Percentiles rank a stretch among this genome's conserved stretches.
Evolutionary conservation across 1,284 basidiomycete genomes (phyloP).

Genomic region (Tilletia caries): DNA sequence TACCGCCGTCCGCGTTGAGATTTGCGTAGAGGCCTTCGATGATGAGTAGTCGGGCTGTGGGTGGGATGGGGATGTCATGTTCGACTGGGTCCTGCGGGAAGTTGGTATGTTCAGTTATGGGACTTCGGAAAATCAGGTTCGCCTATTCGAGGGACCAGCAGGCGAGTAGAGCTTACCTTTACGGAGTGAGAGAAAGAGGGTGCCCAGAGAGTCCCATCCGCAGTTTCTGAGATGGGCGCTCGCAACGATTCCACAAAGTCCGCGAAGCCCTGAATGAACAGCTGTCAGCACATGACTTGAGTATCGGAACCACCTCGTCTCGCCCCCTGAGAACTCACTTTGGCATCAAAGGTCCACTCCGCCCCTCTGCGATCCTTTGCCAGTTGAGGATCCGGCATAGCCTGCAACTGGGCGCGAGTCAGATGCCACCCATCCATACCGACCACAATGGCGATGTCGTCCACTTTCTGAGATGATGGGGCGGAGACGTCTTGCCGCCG

Average conservation of each 20-base stretch:
- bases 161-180: constrained; percentile 51
- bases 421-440: constrained; percentile 81
- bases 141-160: too few relatives aligned
- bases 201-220: constrained; percentile 34
- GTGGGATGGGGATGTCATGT: constrained; percentile 60
- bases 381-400: constrained; percentile 61
- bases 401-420: constrained; percentile 61
- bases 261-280: background rate
- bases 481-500: background rate
- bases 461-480: constrained; percentile 1
- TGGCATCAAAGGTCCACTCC: constrained; percentile 48
- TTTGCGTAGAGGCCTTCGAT: constrained; percentile 81
- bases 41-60: constrained; percentile 69
- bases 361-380: constrained; percentile 47
- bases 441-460: constrained; percentile 62
- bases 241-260: background rate
- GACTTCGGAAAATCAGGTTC: too few relatives aligned
- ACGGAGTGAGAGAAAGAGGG: constrained; percentile 68
- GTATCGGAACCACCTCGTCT: too few relatives aligned
- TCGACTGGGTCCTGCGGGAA: constrained; percentile 56
- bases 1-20: constrained; percentile 58
- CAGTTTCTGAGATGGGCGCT: constrained; percentile 1
- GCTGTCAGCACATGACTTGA: too few relatives aligned
- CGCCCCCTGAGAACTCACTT: constrained; percentile 14
- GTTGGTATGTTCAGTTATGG: too few relatives aligned